phyloP scores from a whole-genome alignment of 1,284 basidiomycete genomes.

The Trichosporon inkin region DNA sequence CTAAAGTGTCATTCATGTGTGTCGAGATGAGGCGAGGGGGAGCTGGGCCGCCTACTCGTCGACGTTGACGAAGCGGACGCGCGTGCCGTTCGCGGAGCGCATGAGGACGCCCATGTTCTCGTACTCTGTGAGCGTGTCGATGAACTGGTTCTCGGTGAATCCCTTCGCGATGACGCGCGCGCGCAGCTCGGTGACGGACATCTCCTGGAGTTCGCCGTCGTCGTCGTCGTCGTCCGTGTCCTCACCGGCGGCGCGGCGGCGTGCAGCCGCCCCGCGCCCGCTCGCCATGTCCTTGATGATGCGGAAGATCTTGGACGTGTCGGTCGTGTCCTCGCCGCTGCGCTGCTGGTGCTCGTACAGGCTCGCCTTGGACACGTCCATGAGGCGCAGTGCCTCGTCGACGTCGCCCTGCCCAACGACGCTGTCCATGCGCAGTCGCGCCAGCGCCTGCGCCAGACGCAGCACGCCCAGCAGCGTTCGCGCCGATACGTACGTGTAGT shows the following conservation, averaged over 20 bases:
- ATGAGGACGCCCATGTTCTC: constrained; percentile 72
- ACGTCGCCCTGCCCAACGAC: constrained; percentile 81
- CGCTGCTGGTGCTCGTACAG: constrained; percentile 67
- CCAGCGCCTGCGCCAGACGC: constrained; percentile 89
- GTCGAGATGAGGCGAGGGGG: not conserved
- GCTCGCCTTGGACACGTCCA: constrained; percentile 92
- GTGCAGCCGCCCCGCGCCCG: constrained; percentile 49
- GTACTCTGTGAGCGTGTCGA: constrained; percentile 76
- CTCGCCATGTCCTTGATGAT: constrained; percentile 79
- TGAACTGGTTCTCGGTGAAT: constrained; percentile 83
- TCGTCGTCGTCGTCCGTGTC: constrained; percentile 60
- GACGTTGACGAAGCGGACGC: constrained; percentile 56
- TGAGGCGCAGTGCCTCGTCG: constrained; percentile 91
- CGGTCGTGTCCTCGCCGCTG: constrained; percentile 65
- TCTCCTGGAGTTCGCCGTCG: constrained; percentile 60
- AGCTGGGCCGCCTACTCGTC: constrained; percentile 25
- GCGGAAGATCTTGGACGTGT: constrained; percentile 76
- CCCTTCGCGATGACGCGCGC: constrained; percentile 76
- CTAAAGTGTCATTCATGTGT: not conserved
- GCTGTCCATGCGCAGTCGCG: constrained; percentile 79
- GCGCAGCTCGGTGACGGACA: constrained; percentile 74
- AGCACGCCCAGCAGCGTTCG: constrained; percentile 92
- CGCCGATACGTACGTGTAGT: constrained; percentile 92
- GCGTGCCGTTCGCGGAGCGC: constrained; percentile 69
- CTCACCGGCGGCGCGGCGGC: constrained; percentile 50